These are phyloP conservation scores for Collybia sordida DNA, from an alignment of 768 basidiomycete species.

Conservation along the genomic window DNA sequence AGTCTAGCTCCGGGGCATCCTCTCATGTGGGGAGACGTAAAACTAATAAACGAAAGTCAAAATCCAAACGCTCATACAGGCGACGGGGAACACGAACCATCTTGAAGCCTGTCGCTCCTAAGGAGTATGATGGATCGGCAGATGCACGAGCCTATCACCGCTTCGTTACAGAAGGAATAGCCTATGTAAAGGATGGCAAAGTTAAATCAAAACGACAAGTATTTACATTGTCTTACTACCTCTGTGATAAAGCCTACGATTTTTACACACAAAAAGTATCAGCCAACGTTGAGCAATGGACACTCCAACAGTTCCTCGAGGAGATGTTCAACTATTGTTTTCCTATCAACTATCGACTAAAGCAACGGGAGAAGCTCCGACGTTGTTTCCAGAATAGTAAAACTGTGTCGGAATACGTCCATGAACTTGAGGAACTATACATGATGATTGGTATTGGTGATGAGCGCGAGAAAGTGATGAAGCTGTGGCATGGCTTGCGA, in stretches of 20 bases:
- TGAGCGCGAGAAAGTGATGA: slow-evolving; percentile 24
- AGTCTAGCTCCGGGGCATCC: too few relatives aligned
- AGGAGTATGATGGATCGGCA: slow-evolving; percentile 1
- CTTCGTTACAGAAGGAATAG: slow-evolving; percentile 3
- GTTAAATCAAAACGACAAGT: neutral
- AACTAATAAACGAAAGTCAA: too few relatives aligned
- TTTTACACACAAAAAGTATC: slow-evolving; percentile 19
- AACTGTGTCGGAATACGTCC: slow-evolving; percentile 28
- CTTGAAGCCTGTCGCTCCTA: neutral
- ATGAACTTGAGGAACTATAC: slow-evolving; percentile 31
- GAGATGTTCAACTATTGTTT: slow-evolving; percentile 38
- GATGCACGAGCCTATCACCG: neutral
- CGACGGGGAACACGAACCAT: neutral
- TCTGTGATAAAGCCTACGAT: slow-evolving; percentile 7
- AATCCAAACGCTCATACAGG: neutral
- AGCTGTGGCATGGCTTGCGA: slow-evolving; percentile 32
- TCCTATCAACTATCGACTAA: slow-evolving; percentile 23
- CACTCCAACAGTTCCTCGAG: slow-evolving; percentile 24
- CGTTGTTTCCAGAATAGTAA: slow-evolving; percentile 20
- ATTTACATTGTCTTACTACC: slow-evolving; percentile 4
- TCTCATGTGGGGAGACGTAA: too few relatives aligned
- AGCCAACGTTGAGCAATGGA: slow-evolving; percentile 21
- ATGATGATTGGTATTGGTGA: slow-evolving; percentile 28
- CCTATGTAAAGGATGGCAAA: neutral
- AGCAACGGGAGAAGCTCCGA: slow-evolving; percentile 24